Percentiles rank a stretch among this genome's conserved stretches.
Evolutionary conservation across 1,284 basidiomycete species (phyloP).

Genomic region (Puccinia horiana): DNA sequence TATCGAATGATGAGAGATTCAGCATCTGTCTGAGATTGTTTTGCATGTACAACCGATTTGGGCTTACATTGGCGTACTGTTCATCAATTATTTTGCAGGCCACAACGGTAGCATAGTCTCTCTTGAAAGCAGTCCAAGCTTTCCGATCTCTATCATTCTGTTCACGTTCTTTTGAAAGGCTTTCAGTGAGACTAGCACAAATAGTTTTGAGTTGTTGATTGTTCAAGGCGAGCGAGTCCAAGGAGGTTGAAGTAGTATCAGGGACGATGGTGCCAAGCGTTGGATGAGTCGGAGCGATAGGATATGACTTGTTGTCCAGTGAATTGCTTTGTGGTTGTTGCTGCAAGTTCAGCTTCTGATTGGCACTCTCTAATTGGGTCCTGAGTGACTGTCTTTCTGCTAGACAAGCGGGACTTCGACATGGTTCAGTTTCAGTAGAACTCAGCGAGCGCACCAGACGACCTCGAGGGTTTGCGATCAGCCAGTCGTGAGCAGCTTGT

Average conservation of each 20-base stretch:
- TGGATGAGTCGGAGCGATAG: no score
- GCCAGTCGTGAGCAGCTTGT: neutral
- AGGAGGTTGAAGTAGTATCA: neutral
- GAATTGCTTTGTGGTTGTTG: neutral
- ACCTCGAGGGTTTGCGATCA: neutral
- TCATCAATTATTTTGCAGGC: neutral
- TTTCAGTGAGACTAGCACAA: neutral
- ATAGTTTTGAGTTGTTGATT: neutral
- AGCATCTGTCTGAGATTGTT: neutral
- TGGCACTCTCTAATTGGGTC: neutral
- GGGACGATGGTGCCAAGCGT: neutral
- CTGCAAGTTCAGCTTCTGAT: neutral
- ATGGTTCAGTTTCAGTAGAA: neutral
- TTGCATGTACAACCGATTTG: no score
- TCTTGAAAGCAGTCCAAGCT: slow-evolving; percentile 13
- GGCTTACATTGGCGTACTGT: neutral
- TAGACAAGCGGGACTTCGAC: neutral
- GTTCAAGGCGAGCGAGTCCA: neutral
- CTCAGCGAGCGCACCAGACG: neutral
- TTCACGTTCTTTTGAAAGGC: neutral
- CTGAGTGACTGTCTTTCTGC: neutral
- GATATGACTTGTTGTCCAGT: no score
- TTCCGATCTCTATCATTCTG: neutral
- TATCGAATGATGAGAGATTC: neutral
- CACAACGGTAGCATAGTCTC: neutral